Evolutionary conservation across 2,329 filamentous ascomycete species (phyloP), one percentile per base, ranked within the genome.

Genomic region (Capronia americana): DNA sequence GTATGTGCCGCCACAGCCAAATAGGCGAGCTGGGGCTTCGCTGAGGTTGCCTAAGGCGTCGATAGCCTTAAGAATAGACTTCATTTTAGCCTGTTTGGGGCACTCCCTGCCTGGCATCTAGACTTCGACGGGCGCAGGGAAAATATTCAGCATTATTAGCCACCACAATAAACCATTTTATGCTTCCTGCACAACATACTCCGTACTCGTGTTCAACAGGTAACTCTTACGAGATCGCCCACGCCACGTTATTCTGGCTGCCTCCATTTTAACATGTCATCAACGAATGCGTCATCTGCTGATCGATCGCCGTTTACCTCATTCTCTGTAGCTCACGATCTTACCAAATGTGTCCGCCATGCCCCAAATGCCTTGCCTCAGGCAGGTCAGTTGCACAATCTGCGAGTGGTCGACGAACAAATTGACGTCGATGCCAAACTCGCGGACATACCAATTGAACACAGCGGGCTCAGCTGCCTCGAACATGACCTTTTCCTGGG

Each of bases 401-500:
- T 86, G 84, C 44, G 83, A 85, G 72, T 86, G 83, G 69, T 86
- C 84, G 59, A 87, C 83, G 73, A 86, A 86, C 34, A 86, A 69
- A 69, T 87, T 86, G 50, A 86, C 83, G 70, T 86, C 83, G 32
- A 83, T 79, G 5, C 85, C 84, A 44, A 44, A 44, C 38, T 44
- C 38, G 6, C 38, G 73, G 86, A 87, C 73, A 20, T 61, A 54
- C 58, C 58, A 61, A 14, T 54, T 61, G 48, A 53, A 61, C 4
- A 61, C 86, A 83, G 17, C 78, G 0, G 83, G 84, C 56, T 87
- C 84, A 1, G 84, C 85, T 4, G 84, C 84, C 73, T 87, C 84
- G 70, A 87, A 86, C 84, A 87, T 87, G 64, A 86, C 82, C 23
- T 80, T 82, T 67, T 86, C 84, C 11, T 76, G 67, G 0, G 83